Percentiles rank a stretch among this genome's conserved stretches.
phyloP scores from a whole-genome alignment of 164 flowering plant species.

The Buxus sempervirens region DNA sequence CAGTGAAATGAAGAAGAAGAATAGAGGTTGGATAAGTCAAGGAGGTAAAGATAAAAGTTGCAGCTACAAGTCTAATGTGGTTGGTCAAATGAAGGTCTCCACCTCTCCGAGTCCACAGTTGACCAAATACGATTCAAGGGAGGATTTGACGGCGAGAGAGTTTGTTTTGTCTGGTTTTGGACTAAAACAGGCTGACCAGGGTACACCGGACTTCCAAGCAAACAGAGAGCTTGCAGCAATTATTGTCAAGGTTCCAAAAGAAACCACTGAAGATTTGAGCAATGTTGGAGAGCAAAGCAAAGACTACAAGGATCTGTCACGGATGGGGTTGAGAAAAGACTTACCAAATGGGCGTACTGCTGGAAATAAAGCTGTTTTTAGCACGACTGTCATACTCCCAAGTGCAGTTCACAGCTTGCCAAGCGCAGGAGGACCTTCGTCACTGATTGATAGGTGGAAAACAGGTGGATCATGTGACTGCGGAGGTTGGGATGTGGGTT shows the following conservation, averaged over 20 bases:
- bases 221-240: constrained; percentile 77
- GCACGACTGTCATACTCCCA: constrained; percentile 61
- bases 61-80: constrained; percentile 42
- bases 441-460: constrained; percentile 76
- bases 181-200: constrained; percentile 27
- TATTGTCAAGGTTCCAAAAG: constrained; percentile 39
- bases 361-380: constrained; percentile 9
- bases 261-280: neutral
- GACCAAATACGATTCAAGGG: constrained; percentile 15
- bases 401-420: constrained; percentile 76
- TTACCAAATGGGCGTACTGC: neutral
- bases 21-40: constrained; percentile 59
- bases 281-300: constrained; percentile 7
- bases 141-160: constrained; percentile 30
- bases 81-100: constrained; percentile 68
- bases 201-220: constrained; percentile 25
- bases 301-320: constrained; percentile 6
- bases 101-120: constrained; percentile 11
- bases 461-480: constrained; percentile 92
- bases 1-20: constrained; percentile 57
- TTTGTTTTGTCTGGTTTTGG: constrained; percentile 54
- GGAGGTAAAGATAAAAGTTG: constrained; percentile 45
- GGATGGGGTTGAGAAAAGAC: constrained; percentile 14
- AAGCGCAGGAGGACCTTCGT: constrained; percentile 56
- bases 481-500: constrained; percentile 98